Evolutionary conservation across 768 basidiomycete genomes (phyloP).

Genomic region (Phylloporus scabripes): DNA sequence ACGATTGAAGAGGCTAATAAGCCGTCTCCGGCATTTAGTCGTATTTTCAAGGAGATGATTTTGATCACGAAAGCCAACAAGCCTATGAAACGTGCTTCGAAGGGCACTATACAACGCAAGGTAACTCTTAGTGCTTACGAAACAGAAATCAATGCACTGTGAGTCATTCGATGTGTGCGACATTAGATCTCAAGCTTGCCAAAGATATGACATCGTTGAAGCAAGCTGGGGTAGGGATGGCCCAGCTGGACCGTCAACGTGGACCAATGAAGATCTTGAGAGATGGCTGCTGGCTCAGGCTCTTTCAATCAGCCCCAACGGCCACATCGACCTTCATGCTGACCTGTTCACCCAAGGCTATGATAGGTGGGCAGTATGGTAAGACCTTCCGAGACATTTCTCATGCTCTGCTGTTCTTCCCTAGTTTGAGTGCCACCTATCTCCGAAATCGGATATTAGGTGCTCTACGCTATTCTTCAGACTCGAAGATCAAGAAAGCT

Average conservation of each 20-base stretch:
- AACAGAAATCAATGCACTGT: conserved; percentile 24
- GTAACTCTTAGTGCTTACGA: conserved; percentile 17
- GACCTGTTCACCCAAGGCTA: conserved; percentile 30
- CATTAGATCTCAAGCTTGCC: neutral
- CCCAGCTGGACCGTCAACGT: neutral
- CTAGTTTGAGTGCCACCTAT: conserved; percentile 22
- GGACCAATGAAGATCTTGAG: neutral
- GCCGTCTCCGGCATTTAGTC: conserved; percentile 34
- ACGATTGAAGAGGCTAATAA: conserved; percentile 39
- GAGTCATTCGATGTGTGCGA: neutral
- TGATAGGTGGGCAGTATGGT: conserved; percentile 27
- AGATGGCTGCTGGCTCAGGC: conserved; percentile 14
- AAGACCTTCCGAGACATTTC: neutral
- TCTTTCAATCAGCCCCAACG: neutral
- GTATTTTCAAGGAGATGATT: conserved; percentile 50
- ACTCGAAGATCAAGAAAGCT: conserved; percentile 18
- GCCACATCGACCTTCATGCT: neutral
- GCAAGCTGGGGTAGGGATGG: neutral
- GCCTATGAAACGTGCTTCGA: conserved; percentile 37
- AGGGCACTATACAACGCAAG: conserved; percentile 22
- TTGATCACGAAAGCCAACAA: conserved; percentile 34
- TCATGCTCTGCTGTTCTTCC: neutral
- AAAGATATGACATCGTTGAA: conserved; percentile 1
- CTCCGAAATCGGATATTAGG: conserved; percentile 17
- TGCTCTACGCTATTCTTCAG: conserved; percentile 24